Evolutionary conservation across 768 basidiomycete species (phyloP).

Genomic region (Phylloporus arenicola): DNA sequence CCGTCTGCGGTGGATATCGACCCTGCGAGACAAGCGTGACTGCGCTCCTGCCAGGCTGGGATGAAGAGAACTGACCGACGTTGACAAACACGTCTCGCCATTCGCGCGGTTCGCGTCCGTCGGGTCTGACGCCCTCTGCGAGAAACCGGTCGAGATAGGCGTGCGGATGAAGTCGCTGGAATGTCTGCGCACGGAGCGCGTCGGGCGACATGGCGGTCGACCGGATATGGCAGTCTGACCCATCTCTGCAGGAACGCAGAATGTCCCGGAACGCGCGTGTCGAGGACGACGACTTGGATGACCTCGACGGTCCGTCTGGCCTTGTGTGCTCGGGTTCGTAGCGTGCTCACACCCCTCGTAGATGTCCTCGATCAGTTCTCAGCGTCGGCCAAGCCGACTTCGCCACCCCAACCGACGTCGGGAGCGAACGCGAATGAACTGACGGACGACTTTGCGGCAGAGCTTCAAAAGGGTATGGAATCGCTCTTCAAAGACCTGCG

Average conservation of each 20-base stretch:
- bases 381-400: conserved; percentile 12
- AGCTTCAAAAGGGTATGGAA: conserved; percentile 43
- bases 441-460: conserved; percentile 32
- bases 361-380: conserved; percentile 48
- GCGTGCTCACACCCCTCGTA: conserved; percentile 18
- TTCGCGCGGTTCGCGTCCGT: conserved; percentile 63
- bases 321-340: background rate
- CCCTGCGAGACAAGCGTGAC: conserved; percentile 39
- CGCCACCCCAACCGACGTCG: conserved; percentile 11
- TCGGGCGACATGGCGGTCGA: conserved; percentile 16
- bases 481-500: conserved; percentile 30
- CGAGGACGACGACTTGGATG: conserved; percentile 38
- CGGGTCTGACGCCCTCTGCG: conserved; percentile 70
- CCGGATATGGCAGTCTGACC: conserved; percentile 1
- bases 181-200: conserved; percentile 40
- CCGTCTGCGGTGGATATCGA: conserved; percentile 94
- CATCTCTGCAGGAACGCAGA: background rate
- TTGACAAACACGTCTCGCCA: conserved; percentile 79
- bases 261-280: conserved; percentile 20
- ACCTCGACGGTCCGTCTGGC: conserved; percentile 35
- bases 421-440: conserved; percentile 6
- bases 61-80: conserved; percentile 45
- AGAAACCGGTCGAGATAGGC: conserved; percentile 86
- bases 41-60: too few species aligned
- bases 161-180: conserved; percentile 85